Base-by-base conservation (phyloP, 2,329 filamentous ascomycete genomes). In the Diaporthe sp. region DNA sequence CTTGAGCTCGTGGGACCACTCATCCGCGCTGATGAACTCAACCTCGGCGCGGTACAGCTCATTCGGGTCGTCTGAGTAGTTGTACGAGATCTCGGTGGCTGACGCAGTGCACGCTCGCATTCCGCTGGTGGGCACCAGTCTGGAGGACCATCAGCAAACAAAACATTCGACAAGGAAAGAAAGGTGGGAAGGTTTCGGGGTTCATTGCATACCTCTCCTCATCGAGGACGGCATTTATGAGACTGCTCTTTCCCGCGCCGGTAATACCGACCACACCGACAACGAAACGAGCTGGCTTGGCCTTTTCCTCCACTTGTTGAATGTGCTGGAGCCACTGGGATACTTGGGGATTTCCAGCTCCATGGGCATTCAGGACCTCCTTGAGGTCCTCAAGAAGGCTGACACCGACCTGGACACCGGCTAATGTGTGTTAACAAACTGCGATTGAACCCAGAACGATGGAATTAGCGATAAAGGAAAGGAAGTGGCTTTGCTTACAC, bases 151-250 rank as follows among this genome's bases (percentile, higher is more conserved):
- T n/a, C n/a, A n/a, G n/a, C n/a, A n/a, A n/a, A n/a, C n/a, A n/a
- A n/a, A n/a, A n/a, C n/a, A n/a, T n/a, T n/a, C n/a, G n/a, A n/a
- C n/a, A n/a, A n/a, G n/a, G n/a, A n/a, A n/a, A n/a, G n/a, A n/a
- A n/a, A n/a, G n/a, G n/a, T n/a, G n/a, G n/a, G n/a, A n/a, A n/a
- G n/a, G n/a, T n/a, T n/a, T n/a, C n/a, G n/a, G n/a, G n/a, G n/a
- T n/a, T n/a, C n/a, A n/a, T n/a, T n/a, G n/a, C n/a, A n/a, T n/a
- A n/a, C n/a, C n/a, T 84, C 76, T 92, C 89, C 77, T 92, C 89
- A 40, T 92, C 89, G 0, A 92, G 83, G 45, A 93, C 78, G 0
- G 91, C 90, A 77, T 92, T 93, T 80, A 93, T 91, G 0, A 92
- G 83, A 2, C 88, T 90, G 28, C 87, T 90, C 78, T 93, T 93